phyloP scores from a whole-genome alignment of 1,284 basidiomycete genomes.

The Heterobasidion occidentale region DNA sequence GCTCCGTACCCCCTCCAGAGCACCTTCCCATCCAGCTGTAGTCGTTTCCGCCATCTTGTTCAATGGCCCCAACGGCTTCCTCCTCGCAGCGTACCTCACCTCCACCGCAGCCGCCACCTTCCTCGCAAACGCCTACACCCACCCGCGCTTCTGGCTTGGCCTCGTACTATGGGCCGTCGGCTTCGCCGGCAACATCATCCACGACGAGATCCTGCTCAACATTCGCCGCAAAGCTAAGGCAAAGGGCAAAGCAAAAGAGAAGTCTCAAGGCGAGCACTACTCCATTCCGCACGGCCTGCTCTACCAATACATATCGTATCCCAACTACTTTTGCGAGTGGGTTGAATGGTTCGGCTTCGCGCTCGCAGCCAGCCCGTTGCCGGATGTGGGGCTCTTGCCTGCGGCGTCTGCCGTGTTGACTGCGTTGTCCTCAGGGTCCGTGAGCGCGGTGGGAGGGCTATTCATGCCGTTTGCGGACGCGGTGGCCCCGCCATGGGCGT shows the following conservation, averaged over 20 bases:
- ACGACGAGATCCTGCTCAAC: constrained; percentile 84
- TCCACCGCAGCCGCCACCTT: constrained; percentile 39
- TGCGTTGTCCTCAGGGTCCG: constrained; percentile 10
- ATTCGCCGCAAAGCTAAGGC: constrained; percentile 42
- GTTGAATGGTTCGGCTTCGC: constrained; percentile 80
- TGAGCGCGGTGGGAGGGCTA: constrained; percentile 18
- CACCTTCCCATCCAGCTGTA: constrained; percentile 68
- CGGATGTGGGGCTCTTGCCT: constrained; percentile 22
- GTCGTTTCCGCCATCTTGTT: constrained; percentile 52
- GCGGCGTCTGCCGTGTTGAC: constrained; percentile 16
- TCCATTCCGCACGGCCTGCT: constrained; percentile 78
- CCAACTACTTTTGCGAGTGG: constrained; percentile 93
- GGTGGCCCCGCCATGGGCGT: constrained; percentile 64
- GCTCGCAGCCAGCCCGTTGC: constrained; percentile 45
- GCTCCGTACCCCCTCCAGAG: constrained; percentile 74
- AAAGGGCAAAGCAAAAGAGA: constrained; percentile 26
- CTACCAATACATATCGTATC: constrained; percentile 79
- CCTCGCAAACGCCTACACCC: constrained; percentile 25
- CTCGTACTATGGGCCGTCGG: constrained; percentile 63
- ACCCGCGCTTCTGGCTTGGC: constrained; percentile 54
- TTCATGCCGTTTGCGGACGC: constrained; percentile 30
- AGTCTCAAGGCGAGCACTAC: constrained; percentile 43
- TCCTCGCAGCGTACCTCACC: constrained; percentile 65
- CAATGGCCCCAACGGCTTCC: constrained; percentile 68
- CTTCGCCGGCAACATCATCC: constrained; percentile 72